Base-by-base conservation (phyloP, 805 yeast genomes). In the Nakazawaea pomicola region DNA sequence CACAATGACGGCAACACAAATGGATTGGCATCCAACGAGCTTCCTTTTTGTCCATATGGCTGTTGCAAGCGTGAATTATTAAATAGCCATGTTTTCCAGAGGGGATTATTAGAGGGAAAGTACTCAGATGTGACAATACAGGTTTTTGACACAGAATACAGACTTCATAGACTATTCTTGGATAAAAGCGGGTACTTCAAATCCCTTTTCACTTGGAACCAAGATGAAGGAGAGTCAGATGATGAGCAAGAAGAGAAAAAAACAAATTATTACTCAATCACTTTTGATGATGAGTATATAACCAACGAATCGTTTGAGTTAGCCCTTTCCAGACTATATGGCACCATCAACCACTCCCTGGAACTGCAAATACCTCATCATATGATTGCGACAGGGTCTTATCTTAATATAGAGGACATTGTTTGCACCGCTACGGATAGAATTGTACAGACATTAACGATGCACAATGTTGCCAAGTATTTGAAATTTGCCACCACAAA, bases 381-480 rank as follows among this genome's bases (percentile, higher is more conserved):
- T 14, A 59, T 74, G 65, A 62, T 76, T 40, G 74, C 76, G 1
- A 57, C 70, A 12, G 77, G 78, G 1, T 75, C 68, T 45, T 76
- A 67, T 46, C 51, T 76, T 29, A 76, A 66, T 29, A 58, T 76
- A 18, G 62, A 64, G 1, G 69, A 67, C 15, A 52, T 71, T 10
- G 76, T 72, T 3, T 67, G 71, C 28, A 47, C 60, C 0, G 64
- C 76, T 3, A 68, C 76, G 0, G 68, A 65, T 14, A 47, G 49
- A 29, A 60, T 74, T 14, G 54, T 73, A 3, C 51, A 51, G 21
- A 45, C 48, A 17, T 48, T 74, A 53, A 47, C 50, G 20, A 61
- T 70, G 54, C 43, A 51, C 3, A 71, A 65, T 44, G 46, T 74
- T 8, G 57, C 64, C 0, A 56, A 55, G 12, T 53, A 59, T 37